Conservation (phyloP, 495 filamentous ascomycete species). For the Ramalina intermedia region DNA sequence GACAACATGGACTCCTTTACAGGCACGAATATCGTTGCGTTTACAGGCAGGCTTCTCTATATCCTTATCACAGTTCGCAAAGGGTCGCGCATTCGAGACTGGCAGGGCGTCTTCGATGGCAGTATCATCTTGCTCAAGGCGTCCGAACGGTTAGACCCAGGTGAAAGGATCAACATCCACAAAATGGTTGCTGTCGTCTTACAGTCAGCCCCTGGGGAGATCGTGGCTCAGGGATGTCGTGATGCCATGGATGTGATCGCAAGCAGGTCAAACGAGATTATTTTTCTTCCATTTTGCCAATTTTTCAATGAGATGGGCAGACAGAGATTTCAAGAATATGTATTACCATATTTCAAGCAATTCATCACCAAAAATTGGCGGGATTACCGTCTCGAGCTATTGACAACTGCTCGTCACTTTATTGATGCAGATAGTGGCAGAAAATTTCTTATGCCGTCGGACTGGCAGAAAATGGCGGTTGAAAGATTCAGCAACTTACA, state of each 20-base stretch:
- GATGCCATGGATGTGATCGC: conserved; percentile 48
- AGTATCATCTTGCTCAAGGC: conserved; percentile 40
- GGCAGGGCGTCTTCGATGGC: conserved; percentile 47
- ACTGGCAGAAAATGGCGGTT: conserved; percentile 56
- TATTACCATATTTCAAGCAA: conserved; percentile 68
- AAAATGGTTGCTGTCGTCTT: conserved; percentile 52
- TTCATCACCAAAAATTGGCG: conserved; percentile 64
- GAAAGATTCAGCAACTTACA: conserved; percentile 39
- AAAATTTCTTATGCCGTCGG: conserved; percentile 43
- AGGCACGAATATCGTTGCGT: conserved; percentile 22
- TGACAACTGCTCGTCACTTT: conserved; percentile 54
- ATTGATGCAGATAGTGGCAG: conserved; percentile 42
- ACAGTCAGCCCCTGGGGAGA: conserved; percentile 65
- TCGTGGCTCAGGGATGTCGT: conserved; percentile 52
- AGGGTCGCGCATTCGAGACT: conserved; percentile 57
- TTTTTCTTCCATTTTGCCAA: conserved; percentile 74
- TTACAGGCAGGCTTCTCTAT: conserved; percentile 51
- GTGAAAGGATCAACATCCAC: conserved; percentile 41
- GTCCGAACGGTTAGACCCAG: conserved; percentile 24
- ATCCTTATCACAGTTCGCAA: conserved; percentile 58
- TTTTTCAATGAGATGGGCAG: conserved; percentile 57
- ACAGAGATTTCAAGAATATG: conserved; percentile 61
- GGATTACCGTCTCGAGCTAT: conserved; percentile 50
- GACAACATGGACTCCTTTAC: conserved; percentile 15
- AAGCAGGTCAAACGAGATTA: conserved; percentile 41